Conservation (phyloP, 805 yeast species). For the Ogataea kodamae region DNA sequence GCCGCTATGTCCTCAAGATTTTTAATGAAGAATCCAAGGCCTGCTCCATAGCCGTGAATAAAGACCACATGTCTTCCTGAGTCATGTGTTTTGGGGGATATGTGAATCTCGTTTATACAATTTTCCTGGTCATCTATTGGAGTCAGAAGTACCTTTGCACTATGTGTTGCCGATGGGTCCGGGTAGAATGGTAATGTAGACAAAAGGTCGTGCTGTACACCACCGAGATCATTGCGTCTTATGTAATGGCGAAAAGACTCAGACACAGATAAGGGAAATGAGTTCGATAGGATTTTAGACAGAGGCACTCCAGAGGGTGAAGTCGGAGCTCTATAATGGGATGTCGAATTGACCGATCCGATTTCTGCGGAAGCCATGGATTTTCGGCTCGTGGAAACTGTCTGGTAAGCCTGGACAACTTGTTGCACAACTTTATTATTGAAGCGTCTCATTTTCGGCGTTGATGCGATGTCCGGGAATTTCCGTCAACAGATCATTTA, state of each 20-base stretch:
- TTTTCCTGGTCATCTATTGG: constrained; percentile 44
- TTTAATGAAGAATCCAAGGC: constrained; percentile 74
- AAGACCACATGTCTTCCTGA: constrained; percentile 55
- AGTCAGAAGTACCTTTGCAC: constrained; percentile 49
- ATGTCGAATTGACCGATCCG: constrained; percentile 3
- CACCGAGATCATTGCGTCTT: constrained; percentile 25
- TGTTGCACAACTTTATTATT: constrained; percentile 14
- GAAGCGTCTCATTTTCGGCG: constrained; percentile 9
- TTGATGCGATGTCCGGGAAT: background rate
- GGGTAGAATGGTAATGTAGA: constrained; percentile 56
- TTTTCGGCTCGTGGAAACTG: constrained; percentile 11
- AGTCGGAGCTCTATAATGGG: constrained; percentile 47
- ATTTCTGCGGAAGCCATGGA: constrained; percentile 9
- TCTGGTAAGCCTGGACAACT: constrained; percentile 15
- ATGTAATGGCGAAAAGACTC: constrained; percentile 55
- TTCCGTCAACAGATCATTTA: constrained; percentile 3
- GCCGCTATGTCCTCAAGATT: constrained; percentile 47
- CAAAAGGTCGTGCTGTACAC: constrained; percentile 44
- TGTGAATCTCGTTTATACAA: constrained; percentile 72
- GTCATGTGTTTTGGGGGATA: constrained; percentile 37
- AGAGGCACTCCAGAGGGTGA: constrained; percentile 69
- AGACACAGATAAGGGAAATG: constrained; percentile 54
- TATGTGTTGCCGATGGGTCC: constrained; percentile 44
- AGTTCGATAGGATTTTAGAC: constrained; percentile 45
- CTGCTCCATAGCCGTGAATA: constrained; percentile 93